Evolutionary conservation across 1,139 yeast species (phyloP).

Genomic region (Torulaspora pretoriensis): DNA sequence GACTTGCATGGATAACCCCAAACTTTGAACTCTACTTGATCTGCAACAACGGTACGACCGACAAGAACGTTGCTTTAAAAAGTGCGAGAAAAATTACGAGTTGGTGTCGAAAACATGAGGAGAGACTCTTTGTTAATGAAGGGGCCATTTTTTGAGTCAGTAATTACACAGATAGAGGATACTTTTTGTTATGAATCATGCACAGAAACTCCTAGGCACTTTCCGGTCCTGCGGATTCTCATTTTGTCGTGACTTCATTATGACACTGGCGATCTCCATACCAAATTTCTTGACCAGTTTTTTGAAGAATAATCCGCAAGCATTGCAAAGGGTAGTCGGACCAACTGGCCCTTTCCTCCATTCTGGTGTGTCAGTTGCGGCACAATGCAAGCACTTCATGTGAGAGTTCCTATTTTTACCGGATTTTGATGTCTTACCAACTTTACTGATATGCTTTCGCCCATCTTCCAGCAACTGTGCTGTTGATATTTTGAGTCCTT

Average conservation of each 20-base stretch:
- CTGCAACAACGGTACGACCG: constrained; percentile 46
- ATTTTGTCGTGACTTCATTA: constrained; percentile 23
- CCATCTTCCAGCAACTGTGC: not conserved
- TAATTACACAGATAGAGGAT: constrained; percentile 1
- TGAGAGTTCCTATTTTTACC: constrained; percentile 16
- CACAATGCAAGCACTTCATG: constrained; percentile 58
- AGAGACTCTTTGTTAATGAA: constrained; percentile 54
- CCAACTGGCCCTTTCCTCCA: constrained; percentile 92
- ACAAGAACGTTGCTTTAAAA: constrained; percentile 46
- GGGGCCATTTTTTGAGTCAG: constrained; percentile 49
- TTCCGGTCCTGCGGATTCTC: constrained; percentile 20
- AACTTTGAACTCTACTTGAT: constrained; percentile 53
- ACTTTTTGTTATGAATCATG: not conserved
- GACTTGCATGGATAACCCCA: constrained; percentile 55
- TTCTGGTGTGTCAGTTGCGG: constrained; percentile 81
- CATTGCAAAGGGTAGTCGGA: constrained; percentile 78
- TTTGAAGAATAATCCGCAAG: constrained; percentile 66
- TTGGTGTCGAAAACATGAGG: constrained; percentile 58
- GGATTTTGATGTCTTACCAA: constrained; percentile 16
- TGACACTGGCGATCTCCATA: constrained; percentile 18
- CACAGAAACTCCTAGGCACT: constrained; percentile 14
- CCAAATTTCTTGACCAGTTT: constrained; percentile 28
- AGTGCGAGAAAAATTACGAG: constrained; percentile 50
- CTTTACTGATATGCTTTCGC: constrained; percentile 6
- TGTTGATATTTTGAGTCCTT: not conserved